Conservation (phyloP, 208 protist genomes). For the Kentomonas sorsogonicus region DNA sequence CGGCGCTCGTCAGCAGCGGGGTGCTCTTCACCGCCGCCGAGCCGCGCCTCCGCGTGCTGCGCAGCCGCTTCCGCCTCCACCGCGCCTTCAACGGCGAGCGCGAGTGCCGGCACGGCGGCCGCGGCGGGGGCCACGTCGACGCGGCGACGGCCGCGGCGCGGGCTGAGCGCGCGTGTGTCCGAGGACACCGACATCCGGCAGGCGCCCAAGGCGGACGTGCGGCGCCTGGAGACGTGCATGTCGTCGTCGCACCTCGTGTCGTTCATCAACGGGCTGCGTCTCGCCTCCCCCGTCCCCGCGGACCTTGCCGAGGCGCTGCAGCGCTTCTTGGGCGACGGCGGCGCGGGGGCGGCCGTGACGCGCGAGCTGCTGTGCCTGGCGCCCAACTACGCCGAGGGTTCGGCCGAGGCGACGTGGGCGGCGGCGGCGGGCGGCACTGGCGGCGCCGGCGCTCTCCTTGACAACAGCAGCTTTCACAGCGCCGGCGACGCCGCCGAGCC, state of each 20-base stretch:
- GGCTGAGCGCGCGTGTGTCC: too few relatives aligned
- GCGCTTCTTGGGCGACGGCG: slow-evolving; percentile 27
- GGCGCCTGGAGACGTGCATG: slow-evolving; percentile 7
- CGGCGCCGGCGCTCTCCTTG: too few relatives aligned
- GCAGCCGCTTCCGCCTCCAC: slow-evolving; percentile 61
- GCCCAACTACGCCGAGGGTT: neutral
- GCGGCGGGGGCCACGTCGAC: neutral
- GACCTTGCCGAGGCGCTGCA: slow-evolving; percentile 25
- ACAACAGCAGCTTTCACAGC: too few relatives aligned
- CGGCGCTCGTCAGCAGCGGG: slow-evolving; percentile 25
- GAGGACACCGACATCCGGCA: slow-evolving; percentile 3
- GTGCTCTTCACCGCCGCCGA: slow-evolving; percentile 70
- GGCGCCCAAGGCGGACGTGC: slow-evolving; percentile 12
- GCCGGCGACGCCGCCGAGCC: too few relatives aligned
- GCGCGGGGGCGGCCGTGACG: neutral
- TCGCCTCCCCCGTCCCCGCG: neutral
- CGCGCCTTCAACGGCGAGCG: slow-evolving; percentile 63
- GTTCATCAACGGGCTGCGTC: slow-evolving; percentile 2
- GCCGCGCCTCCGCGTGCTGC: slow-evolving; percentile 64
- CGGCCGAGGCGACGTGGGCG: neutral
- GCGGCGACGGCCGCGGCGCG: too few relatives aligned
- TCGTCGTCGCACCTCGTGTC: slow-evolving; percentile 8
- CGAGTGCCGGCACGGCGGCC: slow-evolving; percentile 37
- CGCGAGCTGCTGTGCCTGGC: neutral
- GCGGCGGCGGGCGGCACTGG: too few relatives aligned